A percentile compares a stretch with the other conserved stretches of the same genome.
phyloP scores from a whole-genome alignment of 306 rosid species.

The Rosa chinensis region DNA sequence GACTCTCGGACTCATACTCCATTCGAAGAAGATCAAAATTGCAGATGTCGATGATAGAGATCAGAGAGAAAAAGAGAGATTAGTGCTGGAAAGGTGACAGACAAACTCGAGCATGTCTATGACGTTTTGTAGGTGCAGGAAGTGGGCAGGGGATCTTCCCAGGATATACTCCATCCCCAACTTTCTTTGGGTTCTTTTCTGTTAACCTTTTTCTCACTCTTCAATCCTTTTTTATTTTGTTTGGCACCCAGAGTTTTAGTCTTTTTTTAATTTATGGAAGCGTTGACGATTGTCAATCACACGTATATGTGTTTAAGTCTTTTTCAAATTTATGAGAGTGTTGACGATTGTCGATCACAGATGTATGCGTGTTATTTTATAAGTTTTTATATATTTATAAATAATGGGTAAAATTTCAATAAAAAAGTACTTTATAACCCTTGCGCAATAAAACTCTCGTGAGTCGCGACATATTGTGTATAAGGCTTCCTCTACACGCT shows the following conservation, averaged over 20 bases:
- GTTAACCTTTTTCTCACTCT: not conserved
- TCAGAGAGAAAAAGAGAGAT: not conserved
- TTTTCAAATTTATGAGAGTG: no score
- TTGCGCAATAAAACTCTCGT: no score
- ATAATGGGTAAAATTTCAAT: no score
- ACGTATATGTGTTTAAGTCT: no score
- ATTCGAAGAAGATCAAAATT: not conserved
- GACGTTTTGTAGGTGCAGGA: conserved; percentile 31
- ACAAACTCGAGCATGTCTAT: not conserved
- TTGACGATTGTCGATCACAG: no score
- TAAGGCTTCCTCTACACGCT: no score
- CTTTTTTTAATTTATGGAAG: no score
- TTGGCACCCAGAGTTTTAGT: not conserved
- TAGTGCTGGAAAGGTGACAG: conserved; percentile 11
- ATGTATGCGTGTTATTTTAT: no score
- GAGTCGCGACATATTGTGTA: no score
- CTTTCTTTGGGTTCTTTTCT: not conserved
- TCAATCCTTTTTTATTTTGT: not conserved
- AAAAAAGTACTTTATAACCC: no score
- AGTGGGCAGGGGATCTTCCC: conserved; percentile 32
- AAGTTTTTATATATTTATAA: no score
- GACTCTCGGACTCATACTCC: not conserved
- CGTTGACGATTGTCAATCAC: no score
- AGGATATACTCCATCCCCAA: conserved; percentile 28
- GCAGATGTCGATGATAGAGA: not conserved